These are phyloP conservation scores for Kwoniella europaea DNA, from an alignment of 768 basidiomycete genomes.

Conservation along the genomic window DNA sequence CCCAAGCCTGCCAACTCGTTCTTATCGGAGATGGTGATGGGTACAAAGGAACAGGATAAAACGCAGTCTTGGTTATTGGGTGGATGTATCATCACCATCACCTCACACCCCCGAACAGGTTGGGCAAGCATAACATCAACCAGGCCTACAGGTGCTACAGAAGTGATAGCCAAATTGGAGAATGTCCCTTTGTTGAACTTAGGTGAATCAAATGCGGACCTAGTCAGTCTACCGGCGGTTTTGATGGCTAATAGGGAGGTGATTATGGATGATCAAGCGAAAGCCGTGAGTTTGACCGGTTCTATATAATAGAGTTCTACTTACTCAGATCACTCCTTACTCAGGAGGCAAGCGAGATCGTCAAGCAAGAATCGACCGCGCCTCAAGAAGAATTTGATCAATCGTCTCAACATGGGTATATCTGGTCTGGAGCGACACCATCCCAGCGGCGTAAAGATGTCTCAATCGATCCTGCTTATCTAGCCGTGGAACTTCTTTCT, in stretches of 20 bases:
- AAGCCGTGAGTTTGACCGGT: not conserved
- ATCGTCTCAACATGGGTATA: constrained; percentile 72
- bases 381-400: constrained; percentile 33
- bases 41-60: constrained; percentile 39
- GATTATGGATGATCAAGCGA: constrained; percentile 10
- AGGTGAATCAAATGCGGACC: constrained; percentile 82
- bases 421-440: constrained; percentile 84
- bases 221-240: constrained; percentile 72
- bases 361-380: constrained; percentile 37
- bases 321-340: not conserved
- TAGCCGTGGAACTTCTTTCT: constrained; percentile 79
- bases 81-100: constrained; percentile 81
- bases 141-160: constrained; percentile 85
- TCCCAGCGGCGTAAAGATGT: constrained; percentile 89
- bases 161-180: constrained; percentile 81
- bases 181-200: constrained; percentile 84
- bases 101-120: constrained; percentile 71
- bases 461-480: constrained; percentile 78
- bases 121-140: constrained; percentile 88
- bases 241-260: constrained; percentile 71
- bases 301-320: not conserved
- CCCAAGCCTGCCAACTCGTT: constrained; percentile 82
- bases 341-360: constrained; percentile 31
- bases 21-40: constrained; percentile 77
- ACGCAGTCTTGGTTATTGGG: constrained; percentile 84